Evolutionary conservation across 2,329 filamentous ascomycete genomes (phyloP).

Genomic region (Penicillium sp.): DNA sequence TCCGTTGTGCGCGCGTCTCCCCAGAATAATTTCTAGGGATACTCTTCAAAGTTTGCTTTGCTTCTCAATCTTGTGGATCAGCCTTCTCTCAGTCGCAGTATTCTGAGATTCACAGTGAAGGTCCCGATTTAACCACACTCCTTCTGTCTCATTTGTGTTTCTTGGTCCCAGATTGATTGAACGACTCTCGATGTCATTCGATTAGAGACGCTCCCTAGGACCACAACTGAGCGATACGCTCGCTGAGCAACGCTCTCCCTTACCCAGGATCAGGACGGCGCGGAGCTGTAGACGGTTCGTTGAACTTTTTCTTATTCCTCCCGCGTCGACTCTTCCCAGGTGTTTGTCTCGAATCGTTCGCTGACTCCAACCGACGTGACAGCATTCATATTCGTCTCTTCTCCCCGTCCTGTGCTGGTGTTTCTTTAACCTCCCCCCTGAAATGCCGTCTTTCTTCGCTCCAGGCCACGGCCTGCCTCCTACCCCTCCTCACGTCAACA

Average conservation of each 20-base stretch:
- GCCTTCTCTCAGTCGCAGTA: neutral
- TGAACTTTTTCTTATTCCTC: conserved; percentile 4
- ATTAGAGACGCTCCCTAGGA: conserved; percentile 36
- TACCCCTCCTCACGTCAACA: conserved; percentile 43
- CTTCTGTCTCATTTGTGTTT: conserved; percentile 27
- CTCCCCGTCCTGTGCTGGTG: conserved; percentile 38
- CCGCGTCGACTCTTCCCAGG: conserved; percentile 3
- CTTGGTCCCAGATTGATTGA: conserved; percentile 19
- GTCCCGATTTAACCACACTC: conserved; percentile 17
- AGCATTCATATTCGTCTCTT: conserved; percentile 35
- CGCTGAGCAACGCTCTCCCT: conserved; percentile 39
- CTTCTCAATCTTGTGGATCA: conserved; percentile 3
- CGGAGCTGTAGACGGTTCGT: conserved; percentile 47
- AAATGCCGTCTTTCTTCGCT: conserved; percentile 47
- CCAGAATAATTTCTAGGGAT: neutral
- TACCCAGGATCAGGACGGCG: conserved; percentile 41
- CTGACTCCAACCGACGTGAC: conserved; percentile 23
- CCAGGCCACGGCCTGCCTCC: conserved; percentile 44
- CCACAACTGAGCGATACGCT: conserved; percentile 40
- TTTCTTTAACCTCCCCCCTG: conserved; percentile 15
- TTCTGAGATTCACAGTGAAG: neutral
- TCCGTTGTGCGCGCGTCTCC: conserved; percentile 5
- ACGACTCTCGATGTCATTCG: conserved; percentile 42
- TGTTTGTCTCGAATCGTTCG: conserved; percentile 3
- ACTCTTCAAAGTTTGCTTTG: neutral